Base-by-base conservation (phyloP, 2,329 filamentous ascomycete genomes). In the Talaromyces verruculosus region DNA sequence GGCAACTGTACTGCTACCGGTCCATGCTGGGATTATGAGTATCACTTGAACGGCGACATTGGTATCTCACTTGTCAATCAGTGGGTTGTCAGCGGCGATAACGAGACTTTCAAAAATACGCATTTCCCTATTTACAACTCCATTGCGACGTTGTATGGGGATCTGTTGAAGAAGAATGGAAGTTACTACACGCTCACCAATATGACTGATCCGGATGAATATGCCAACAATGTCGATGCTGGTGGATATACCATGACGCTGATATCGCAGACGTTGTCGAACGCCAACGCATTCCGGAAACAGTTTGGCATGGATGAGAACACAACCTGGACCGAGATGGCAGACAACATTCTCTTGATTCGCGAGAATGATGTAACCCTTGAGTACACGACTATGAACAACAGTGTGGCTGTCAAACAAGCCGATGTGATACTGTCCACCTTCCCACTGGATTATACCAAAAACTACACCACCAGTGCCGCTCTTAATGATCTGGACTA, bases 151-250 rank as follows among this genome's bases (percentile, higher is more conserved):
- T 83, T 90, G 66, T 89, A 86, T 69, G 81, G 83, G 0, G 82
- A 91, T 67, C 68, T 90, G 0, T 75, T 91, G 1, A 80, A 83
- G 53, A 87, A 79, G 69, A 90, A 91, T 70, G 82, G 84, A 17
- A 84, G 84, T 0, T 80, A 78, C 3, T 83, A 82, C 72, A 79
- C 79, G 1, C 81, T 85, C 61, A 84, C 78, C 15, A 90, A 92
- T 68, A 88, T 90, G 77, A 92, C 90, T 0, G 90, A 92, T 75
- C 90, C 90, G 1, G 87, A 89, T 68, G 89, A 91, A 73, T 91
- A 89, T 70, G 88, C 89, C 8, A 90, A 91, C 70, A 80, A 84
- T 63, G 79, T 89, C 62, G 84, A 90, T 69, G 89, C 89, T 39
- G 86, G 87, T n/a, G 89, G 86, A 1, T 92, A 85, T 71, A 91